Evolutionary conservation across 805 yeast species (phyloP).

Genomic region (Myxozyma geophila): DNA sequence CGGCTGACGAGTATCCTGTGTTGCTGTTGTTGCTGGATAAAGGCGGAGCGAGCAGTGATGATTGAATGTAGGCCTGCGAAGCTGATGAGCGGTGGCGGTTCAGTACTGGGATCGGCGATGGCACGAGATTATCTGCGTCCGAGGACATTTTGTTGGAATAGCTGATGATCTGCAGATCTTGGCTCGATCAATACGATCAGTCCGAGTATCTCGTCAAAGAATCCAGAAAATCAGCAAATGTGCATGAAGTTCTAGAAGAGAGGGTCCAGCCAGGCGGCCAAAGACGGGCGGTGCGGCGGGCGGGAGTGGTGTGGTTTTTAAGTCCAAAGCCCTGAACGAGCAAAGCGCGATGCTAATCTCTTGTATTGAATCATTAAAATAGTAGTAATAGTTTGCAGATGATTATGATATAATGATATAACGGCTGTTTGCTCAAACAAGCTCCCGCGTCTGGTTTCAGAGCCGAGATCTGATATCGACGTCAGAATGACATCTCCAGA

Average conservation of each 20-base stretch:
- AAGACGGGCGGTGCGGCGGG: constrained; percentile 2
- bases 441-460: too few relatives aligned
- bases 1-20: constrained; percentile 24
- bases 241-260: neutral
- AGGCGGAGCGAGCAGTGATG: neutral
- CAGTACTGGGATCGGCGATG: too few relatives aligned
- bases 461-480: too few relatives aligned
- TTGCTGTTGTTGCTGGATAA: neutral
- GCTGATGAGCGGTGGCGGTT: neutral
- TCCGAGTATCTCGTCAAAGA: too few relatives aligned
- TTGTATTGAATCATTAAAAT: neutral
- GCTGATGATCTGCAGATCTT: too few relatives aligned
- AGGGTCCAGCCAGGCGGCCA: neutral
- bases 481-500: too few relatives aligned
- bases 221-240: too few relatives aligned
- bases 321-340: neutral
- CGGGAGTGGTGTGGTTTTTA: too few relatives aligned
- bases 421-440: too few relatives aligned
- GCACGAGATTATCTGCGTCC: neutral
- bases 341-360: too few relatives aligned
- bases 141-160: neutral
- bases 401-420: neutral
- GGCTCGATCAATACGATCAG: too few relatives aligned
- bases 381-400: too few relatives aligned
- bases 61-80: neutral